A percentile compares a stretch with the other conserved stretches of the same genome.
Conservation (phyloP, 164 flowering plant species). For the Dillenia turbinata region DNA sequence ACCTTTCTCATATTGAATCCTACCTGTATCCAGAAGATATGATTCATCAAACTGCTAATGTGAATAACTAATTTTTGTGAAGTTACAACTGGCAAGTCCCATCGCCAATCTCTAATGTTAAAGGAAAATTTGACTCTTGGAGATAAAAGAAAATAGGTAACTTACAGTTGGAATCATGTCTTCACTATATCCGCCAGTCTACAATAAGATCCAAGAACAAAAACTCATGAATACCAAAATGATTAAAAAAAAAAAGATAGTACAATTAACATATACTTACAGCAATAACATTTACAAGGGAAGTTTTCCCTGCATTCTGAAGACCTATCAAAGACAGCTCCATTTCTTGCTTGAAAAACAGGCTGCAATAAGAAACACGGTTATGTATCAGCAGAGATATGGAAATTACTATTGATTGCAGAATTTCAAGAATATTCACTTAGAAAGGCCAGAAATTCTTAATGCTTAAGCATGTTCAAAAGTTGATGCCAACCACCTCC, state of each 20-base stretch:
- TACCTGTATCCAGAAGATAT: slow-evolving; percentile 39
- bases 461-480: no score
- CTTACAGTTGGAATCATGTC: slow-evolving; percentile 98
- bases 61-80: no score
- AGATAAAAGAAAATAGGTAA: neutral
- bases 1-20: slow-evolving; percentile 98
- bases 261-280: slow-evolving; percentile 36
- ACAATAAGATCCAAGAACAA: slow-evolving; percentile 11
- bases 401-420: no score
- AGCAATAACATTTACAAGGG: slow-evolving; percentile 91
- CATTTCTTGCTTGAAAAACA: slow-evolving; percentile 98
- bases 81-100: no score
- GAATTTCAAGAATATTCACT: no score
- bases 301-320: slow-evolving; percentile 96
- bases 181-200: slow-evolving; percentile 98
- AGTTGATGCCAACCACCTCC: no score
- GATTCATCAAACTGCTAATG: slow-evolving; percentile 1
- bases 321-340: slow-evolving; percentile 93
- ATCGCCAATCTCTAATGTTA: no score
- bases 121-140: no score
- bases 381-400: neutral
- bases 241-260: neutral
- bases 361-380: slow-evolving; percentile 42
- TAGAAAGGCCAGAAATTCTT: no score
- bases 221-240: neutral